Percentiles rank a stretch among this genome's conserved stretches.
These are phyloP conservation scores for Dalbergia cochinchinensis DNA, from an alignment of 306 rosid genomes.

Conservation along the genomic window DNA sequence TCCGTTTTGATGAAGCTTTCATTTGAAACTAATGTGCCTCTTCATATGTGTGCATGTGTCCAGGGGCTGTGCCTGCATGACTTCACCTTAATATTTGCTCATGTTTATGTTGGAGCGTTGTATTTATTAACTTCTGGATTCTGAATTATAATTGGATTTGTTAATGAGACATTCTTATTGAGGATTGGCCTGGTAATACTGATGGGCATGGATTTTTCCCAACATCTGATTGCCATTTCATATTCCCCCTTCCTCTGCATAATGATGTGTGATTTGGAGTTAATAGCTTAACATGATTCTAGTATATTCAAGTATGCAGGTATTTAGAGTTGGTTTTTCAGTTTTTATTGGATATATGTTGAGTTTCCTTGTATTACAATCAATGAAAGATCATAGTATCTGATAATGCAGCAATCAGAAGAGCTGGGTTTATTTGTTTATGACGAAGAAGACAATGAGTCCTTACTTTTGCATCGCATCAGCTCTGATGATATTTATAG, in stretches of 20 bases:
- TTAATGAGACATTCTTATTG: neutral
- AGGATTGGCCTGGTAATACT: conserved; percentile 18
- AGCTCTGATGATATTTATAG: conserved; percentile 81
- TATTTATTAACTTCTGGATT: neutral
- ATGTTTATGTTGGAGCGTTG: conserved; percentile 25
- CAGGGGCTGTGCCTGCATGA: conserved; percentile 2
- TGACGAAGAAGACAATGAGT: conserved; percentile 89
- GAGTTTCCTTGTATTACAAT: conserved; percentile 29
- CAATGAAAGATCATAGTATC: conserved; percentile 32
- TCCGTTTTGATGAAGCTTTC: conserved; percentile 37
- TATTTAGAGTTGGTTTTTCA: conserved; percentile 21
- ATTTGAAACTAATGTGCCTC: conserved; percentile 22
- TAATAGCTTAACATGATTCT: neutral
- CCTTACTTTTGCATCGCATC: conserved; percentile 84
- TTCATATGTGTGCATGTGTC: neutral
- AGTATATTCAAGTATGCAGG: neutral
- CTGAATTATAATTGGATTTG: conserved; percentile 14
- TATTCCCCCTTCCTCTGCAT: neutral
- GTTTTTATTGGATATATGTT: neutral
- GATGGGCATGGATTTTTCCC: neutral
- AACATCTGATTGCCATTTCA: conserved; percentile 18
- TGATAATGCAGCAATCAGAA: conserved; percentile 76
- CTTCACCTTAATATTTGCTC: conserved; percentile 36
- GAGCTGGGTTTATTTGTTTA: conserved; percentile 83
- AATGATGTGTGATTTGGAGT: conserved; percentile 11